Percentiles rank a stretch among this genome's conserved stretches.
These are phyloP conservation scores for Colletotrichum orchidophilum DNA, from an alignment of 2,329 filamentous ascomycete species.

Conservation along the genomic window DNA sequence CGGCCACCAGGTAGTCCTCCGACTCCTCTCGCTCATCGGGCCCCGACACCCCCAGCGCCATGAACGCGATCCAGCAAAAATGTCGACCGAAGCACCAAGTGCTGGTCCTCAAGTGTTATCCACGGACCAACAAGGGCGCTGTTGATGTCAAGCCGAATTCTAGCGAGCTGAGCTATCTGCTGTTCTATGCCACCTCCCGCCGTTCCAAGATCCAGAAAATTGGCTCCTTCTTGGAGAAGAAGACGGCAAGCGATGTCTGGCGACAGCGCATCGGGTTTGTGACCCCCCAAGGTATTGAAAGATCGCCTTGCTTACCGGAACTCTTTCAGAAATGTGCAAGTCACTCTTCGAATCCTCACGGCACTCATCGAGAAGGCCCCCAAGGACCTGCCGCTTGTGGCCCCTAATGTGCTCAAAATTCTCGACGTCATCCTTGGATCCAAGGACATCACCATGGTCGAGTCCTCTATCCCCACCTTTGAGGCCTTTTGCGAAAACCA, in stretches of 20 bases:
- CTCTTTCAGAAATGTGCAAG: slow-evolving; percentile 80
- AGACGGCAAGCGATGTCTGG: slow-evolving; percentile 91
- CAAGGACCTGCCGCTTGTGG: slow-evolving; percentile 90
- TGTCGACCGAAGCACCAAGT: slow-evolving; percentile 97
- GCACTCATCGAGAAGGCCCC: slow-evolving; percentile 93
- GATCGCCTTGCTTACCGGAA: not conserved
- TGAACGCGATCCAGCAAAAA: slow-evolving; percentile 73
- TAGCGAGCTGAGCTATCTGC: slow-evolving; percentile 94
- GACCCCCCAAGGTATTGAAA: not conserved
- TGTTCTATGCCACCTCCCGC: slow-evolving; percentile 96
- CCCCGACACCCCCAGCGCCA: slow-evolving; percentile 46
- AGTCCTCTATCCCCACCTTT: slow-evolving; percentile 88
- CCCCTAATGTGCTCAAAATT: slow-evolving; percentile 84
- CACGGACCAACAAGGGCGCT: slow-evolving; percentile 87
- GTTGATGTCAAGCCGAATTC: slow-evolving; percentile 96
- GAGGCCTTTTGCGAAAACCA: slow-evolving; percentile 89
- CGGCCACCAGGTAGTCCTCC: slow-evolving; percentile 17
- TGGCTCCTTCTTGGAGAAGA: slow-evolving; percentile 92
- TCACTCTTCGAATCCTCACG: slow-evolving; percentile 91
- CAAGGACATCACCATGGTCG: slow-evolving; percentile 90
- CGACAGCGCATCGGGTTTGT: slow-evolving; percentile 84
- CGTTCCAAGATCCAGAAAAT: slow-evolving; percentile 97
- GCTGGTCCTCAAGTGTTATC: slow-evolving; percentile 95
- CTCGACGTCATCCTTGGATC: slow-evolving; percentile 85
- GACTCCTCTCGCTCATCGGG: slow-evolving; percentile 11